Evolutionary conservation across 139 green algal genomes (phyloP).

Genomic region (Coccomyxa sp.): DNA sequence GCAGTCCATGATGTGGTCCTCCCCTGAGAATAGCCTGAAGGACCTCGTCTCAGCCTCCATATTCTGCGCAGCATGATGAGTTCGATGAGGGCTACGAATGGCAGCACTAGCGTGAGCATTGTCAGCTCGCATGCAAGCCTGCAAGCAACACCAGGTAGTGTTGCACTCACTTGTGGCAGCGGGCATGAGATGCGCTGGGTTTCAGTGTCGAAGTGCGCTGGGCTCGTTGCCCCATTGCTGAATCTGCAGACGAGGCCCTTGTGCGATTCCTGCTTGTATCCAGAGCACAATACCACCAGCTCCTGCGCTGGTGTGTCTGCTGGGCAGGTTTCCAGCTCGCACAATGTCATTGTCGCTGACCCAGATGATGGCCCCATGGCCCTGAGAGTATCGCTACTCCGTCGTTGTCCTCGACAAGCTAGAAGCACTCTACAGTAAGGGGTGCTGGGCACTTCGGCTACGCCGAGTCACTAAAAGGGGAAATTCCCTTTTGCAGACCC

Average conservation of each 20-base stretch:
- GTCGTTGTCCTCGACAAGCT: background rate
- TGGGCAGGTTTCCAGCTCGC: background rate
- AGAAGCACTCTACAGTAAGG: too few species aligned
- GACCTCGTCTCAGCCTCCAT: background rate
- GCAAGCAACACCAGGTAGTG: background rate
- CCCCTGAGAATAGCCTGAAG: background rate
- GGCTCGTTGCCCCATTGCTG: background rate
- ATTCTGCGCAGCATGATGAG: background rate
- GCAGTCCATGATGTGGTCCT: background rate
- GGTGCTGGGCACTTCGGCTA: too few species aligned
- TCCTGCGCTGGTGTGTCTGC: background rate
- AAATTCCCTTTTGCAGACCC: too few species aligned
- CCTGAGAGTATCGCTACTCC: background rate
- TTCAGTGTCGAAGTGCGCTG: background rate
- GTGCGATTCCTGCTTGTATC: background rate
- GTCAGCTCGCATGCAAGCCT: background rate
- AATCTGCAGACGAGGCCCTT: background rate
- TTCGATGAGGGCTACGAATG: background rate
- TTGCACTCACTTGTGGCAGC: background rate
- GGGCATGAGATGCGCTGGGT: background rate
- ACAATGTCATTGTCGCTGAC: background rate
- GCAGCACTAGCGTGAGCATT: background rate
- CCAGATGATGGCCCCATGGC: background rate
- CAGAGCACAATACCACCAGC: background rate
- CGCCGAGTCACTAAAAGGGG: too few species aligned